phyloP scores from a whole-genome alignment of 2,329 filamentous ascomycete species.

The Teratosphaeria destructans region DNA sequence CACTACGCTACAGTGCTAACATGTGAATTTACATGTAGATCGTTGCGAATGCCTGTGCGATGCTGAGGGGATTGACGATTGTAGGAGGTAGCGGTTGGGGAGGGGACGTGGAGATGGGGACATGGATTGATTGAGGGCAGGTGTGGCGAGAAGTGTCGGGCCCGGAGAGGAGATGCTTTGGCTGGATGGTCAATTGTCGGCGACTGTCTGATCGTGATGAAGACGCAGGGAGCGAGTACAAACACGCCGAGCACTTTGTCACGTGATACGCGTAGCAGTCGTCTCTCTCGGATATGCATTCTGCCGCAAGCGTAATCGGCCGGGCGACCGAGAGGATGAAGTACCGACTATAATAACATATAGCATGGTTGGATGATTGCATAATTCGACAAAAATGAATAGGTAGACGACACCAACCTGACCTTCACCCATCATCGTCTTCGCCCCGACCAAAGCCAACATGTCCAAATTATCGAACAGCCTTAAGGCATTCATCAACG shows the following conservation, averaged over 20 bases:
- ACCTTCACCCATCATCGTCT: neutral
- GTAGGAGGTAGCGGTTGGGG: no score
- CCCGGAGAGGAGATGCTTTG: no score
- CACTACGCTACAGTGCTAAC: no score
- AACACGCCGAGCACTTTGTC: neutral
- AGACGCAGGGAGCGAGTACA: no score
- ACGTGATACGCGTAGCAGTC: neutral
- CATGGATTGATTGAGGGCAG: no score
- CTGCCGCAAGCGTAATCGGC: neutral
- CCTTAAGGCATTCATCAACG: slow-evolving; percentile 65
- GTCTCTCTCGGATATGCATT: neutral
- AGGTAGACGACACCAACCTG: neutral
- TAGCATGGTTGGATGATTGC: neutral
- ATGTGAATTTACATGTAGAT: no score
- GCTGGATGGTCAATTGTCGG: no score
- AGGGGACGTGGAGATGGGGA: no score
- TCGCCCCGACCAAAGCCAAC: neutral
- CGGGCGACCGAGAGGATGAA: neutral
- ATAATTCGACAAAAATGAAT: neutral
- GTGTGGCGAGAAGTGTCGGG: no score
- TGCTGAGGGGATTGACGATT: no score
- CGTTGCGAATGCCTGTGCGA: no score
- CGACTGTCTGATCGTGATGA: no score
- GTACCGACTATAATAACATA: slow-evolving; percentile 1
- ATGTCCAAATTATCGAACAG: slow-evolving; percentile 66